A percentile compares a stretch with the other conserved stretches of the same genome.
phyloP scores from a whole-genome alignment of 257 asterid species.

The Petunia secreta region DNA sequence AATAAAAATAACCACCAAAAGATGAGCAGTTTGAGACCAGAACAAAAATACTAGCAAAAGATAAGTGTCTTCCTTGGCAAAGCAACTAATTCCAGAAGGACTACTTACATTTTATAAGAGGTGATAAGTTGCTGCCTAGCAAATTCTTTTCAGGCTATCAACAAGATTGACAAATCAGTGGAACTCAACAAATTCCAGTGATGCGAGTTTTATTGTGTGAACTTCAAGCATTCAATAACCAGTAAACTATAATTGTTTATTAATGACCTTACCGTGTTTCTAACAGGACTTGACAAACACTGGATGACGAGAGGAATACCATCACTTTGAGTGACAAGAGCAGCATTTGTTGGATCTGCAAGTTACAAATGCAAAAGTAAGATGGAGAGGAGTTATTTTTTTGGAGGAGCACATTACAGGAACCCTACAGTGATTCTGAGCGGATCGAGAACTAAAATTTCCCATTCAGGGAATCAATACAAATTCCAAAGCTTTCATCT shows the following conservation, averaged over 20 bases:
- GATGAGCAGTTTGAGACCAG: background rate
- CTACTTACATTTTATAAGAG: background rate
- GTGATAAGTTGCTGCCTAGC: background rate
- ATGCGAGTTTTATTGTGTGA: background rate
- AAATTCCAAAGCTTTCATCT: conserved; percentile 10
- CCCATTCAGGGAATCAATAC: background rate
- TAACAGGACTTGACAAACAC: conserved; percentile 92
- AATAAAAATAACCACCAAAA: background rate
- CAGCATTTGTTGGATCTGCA: conserved; percentile 87
- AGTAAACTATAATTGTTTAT: background rate
- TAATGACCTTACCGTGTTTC: conserved; percentile 67
- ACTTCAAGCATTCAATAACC: conserved; percentile 1
- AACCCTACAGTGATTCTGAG: background rate
- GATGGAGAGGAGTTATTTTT: background rate
- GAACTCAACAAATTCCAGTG: background rate
- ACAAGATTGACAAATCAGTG: conserved; percentile 9
- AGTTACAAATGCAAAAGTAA: background rate
- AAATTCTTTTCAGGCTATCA: background rate
- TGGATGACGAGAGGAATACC: conserved; percentile 86
- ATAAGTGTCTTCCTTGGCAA: background rate
- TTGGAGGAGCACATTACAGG: background rate
- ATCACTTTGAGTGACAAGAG: conserved; percentile 62
- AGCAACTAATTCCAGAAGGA: background rate
- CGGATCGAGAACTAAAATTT: background rate
- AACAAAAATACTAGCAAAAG: background rate